Evolutionary conservation across 225 moss, liverwort and hornwort genomes (phyloP).

Genomic region (Physcomitrium patens): DNA sequence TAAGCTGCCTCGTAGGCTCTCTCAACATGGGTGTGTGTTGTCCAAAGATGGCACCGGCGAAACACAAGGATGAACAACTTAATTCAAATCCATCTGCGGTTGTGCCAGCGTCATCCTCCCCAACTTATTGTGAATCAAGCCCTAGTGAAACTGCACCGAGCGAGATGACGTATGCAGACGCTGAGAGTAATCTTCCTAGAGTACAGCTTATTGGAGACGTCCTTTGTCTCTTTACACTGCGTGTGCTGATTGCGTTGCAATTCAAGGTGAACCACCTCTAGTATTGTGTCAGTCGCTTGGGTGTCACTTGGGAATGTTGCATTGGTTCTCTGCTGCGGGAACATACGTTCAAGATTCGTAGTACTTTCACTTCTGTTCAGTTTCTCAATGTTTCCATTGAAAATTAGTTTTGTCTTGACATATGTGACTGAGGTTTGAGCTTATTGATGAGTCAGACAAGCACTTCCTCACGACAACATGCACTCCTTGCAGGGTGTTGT

Average conservation of each 20-base stretch:
- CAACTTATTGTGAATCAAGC: conserved; percentile 40
- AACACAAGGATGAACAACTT: conserved; percentile 42
- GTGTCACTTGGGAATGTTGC: too few species aligned
- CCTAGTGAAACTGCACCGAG: conserved; percentile 20
- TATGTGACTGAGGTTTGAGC: neutral
- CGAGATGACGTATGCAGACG: conserved; percentile 29
- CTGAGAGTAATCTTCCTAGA: conserved; percentile 37
- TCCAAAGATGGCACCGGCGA: conserved; percentile 33
- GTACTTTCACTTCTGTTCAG: too few species aligned
- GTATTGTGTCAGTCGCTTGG: too few species aligned
- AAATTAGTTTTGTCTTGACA: neutral
- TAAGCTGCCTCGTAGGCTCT: conserved; percentile 16
- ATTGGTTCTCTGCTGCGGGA: neutral
- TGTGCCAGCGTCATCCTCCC: conserved; percentile 54
- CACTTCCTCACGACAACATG: conserved; percentile 12
- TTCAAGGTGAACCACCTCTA: conserved; percentile 32
- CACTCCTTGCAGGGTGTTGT: conserved; percentile 42
- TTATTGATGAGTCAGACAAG: neutral
- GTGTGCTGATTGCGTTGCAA: conserved; percentile 53
- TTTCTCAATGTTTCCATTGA: neutral
- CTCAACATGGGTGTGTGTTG: conserved; percentile 52
- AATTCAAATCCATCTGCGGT: conserved; percentile 55
- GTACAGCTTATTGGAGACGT: conserved; percentile 47
- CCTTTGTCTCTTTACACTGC: conserved; percentile 52
- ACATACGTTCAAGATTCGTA: too few species aligned